Evolutionary conservation across 179 eudicot species (phyloP).

Genomic region (Gypsophila paniculata): DNA sequence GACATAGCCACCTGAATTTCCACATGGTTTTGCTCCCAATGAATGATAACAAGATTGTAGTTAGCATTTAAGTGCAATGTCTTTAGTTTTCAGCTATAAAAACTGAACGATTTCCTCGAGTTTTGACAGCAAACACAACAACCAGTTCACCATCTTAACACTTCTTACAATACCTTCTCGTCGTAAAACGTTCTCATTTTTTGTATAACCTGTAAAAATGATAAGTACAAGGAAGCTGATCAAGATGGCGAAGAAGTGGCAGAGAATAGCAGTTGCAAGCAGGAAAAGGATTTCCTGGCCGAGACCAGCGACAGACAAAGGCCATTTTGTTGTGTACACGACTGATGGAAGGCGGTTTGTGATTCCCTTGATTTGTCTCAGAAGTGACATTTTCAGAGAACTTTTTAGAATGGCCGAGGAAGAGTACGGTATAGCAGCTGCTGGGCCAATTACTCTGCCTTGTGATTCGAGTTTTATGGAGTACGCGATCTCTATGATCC

Average conservation of each 20-base stretch:
- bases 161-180: background rate
- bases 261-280: slow-evolving; percentile 26
- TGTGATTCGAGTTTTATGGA: slow-evolving; percentile 36
- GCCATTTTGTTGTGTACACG: slow-evolving; percentile 42
- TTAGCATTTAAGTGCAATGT: slow-evolving; percentile 1
- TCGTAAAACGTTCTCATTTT: background rate
- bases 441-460: slow-evolving; percentile 33
- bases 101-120: background rate
- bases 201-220: slow-evolving; percentile 22
- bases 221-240: slow-evolving; percentile 37
- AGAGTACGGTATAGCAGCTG: slow-evolving; percentile 29
- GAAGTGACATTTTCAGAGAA: slow-evolving; percentile 27
- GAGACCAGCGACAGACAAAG: slow-evolving; percentile 24
- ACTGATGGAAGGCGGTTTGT: slow-evolving; percentile 35
- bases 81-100: background rate
- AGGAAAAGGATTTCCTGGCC: slow-evolving; percentile 32
- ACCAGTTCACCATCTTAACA: background rate
- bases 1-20: background rate
- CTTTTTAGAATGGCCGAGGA: slow-evolving; percentile 43
- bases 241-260: slow-evolving; percentile 48
- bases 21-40: slow-evolving; percentile 7
- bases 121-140: background rate
- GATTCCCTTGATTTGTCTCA: slow-evolving; percentile 34
- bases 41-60: background rate
- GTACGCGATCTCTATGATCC: slow-evolving; percentile 23